A percentile compares a stretch with the other conserved stretches of the same genome.
Evolutionary conservation across 2,329 filamentous ascomycete species (phyloP).

Genomic region (Teratosphaeria epicoccoides): DNA sequence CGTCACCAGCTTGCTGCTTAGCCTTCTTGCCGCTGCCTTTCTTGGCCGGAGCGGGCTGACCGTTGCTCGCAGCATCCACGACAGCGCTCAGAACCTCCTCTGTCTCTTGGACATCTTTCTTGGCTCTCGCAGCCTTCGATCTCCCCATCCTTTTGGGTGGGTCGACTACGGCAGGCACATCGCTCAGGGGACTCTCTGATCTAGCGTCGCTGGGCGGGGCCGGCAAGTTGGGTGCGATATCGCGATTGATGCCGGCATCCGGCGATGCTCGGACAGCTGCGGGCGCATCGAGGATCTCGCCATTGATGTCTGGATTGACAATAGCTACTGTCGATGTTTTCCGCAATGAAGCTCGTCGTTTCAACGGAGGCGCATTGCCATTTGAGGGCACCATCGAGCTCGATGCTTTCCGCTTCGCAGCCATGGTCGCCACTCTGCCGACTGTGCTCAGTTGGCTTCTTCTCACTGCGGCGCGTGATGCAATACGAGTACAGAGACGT

Average conservation of each 20-base stretch:
- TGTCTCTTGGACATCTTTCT: slow-evolving; percentile 9
- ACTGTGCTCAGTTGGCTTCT: not conserved
- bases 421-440: slow-evolving; percentile 7
- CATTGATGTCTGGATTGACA: slow-evolving; percentile 25
- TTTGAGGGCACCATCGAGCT: slow-evolving; percentile 4
- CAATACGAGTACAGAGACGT: not conserved
- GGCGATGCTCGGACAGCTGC: slow-evolving; percentile 35
- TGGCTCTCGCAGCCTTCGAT: slow-evolving; percentile 10
- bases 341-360: slow-evolving; percentile 8
- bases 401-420: slow-evolving; percentile 19
- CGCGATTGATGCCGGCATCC: slow-evolving; percentile 27
- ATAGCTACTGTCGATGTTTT: slow-evolving; percentile 5
- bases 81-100: slow-evolving; percentile 9
- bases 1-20: slow-evolving; percentile 6
- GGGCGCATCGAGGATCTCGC: slow-evolving; percentile 33
- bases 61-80: slow-evolving; percentile 5
- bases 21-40: slow-evolving; percentile 7
- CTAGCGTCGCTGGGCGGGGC: slow-evolving; percentile 15
- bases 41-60: slow-evolving; percentile 4
- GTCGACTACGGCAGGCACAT: slow-evolving; percentile 25
- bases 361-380: slow-evolving; percentile 10
- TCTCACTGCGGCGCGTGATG: not conserved
- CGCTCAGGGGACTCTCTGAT: slow-evolving; percentile 25
- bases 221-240: slow-evolving; percentile 16
- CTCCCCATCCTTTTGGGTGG: slow-evolving; percentile 15